phyloP scores from a whole-genome alignment of 2,329 filamentous ascomycete species.

The Cercospora beticola region DNA sequence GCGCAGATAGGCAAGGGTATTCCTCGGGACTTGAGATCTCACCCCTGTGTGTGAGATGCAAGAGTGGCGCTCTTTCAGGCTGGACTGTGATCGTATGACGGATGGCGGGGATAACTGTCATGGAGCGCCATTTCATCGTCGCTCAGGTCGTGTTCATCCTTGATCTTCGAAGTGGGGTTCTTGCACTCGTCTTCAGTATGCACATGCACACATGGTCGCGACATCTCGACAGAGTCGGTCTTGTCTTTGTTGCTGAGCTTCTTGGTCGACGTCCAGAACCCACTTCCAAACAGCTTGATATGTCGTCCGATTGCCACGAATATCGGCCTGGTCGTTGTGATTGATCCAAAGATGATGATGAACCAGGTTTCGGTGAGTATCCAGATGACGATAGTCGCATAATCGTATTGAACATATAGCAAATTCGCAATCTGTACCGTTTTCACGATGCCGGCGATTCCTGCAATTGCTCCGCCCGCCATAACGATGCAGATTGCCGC shows the following conservation, averaged over 20 bases:
- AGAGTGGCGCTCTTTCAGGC: background rate
- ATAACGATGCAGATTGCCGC: constrained; percentile 22
- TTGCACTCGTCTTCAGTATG: background rate
- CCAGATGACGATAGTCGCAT: constrained; percentile 17
- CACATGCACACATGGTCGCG: background rate
- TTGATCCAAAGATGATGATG: constrained; percentile 28
- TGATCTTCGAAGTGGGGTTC: background rate
- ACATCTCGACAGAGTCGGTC: background rate
- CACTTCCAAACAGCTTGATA: constrained; percentile 7
- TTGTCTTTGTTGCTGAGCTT: background rate
- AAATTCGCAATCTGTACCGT: constrained; percentile 14
- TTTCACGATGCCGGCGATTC: constrained; percentile 25
- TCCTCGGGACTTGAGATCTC: background rate
- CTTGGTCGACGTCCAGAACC: background rate
- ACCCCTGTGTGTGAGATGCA: background rate
- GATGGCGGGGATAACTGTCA: background rate
- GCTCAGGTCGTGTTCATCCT: background rate
- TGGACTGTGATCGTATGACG: background rate
- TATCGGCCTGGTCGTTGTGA: constrained; percentile 20
- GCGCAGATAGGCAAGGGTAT: background rate
- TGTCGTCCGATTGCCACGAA: constrained; percentile 14
- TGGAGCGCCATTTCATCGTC: constrained; percentile 7
- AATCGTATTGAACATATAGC: constrained; percentile 10
- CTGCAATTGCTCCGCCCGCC: constrained; percentile 20
- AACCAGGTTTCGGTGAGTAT: constrained; percentile 24